Percentiles rank a stretch among this genome's conserved stretches.
phyloP scores from a whole-genome alignment of 805 yeast genomes.

The Helenozyma baotianmanensis region DNA sequence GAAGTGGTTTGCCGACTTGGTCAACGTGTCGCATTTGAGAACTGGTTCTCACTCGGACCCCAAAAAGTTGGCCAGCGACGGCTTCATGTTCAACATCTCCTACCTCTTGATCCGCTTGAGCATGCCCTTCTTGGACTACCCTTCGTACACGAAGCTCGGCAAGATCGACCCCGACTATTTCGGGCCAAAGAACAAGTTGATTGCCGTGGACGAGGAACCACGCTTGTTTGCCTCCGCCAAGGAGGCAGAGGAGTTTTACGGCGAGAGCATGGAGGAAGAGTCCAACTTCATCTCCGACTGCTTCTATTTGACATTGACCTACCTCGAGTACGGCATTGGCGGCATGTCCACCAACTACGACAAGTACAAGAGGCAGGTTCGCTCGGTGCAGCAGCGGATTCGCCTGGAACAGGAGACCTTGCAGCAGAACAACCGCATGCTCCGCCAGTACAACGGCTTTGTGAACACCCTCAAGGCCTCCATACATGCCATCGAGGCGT shows the following conservation, averaged over 20 bases:
- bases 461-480: conserved; percentile 32
- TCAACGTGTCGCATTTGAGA: conserved; percentile 83
- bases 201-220: conserved; percentile 77
- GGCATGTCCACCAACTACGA: conserved; percentile 60
- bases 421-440: conserved; percentile 7
- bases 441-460: conserved; percentile 38
- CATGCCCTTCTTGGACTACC: conserved; percentile 72
- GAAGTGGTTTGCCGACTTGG: conserved; percentile 63
- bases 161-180: conserved; percentile 75
- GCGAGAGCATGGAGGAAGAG: conserved; percentile 31
- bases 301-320: conserved; percentile 73
- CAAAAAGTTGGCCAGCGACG: conserved; percentile 65
- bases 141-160: conserved; percentile 60
- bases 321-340: conserved; percentile 83
- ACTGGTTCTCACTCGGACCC: conserved; percentile 79
- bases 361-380: conserved; percentile 47
- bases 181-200: conserved; percentile 41
- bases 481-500: conserved; percentile 57
- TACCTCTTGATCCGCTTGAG: conserved; percentile 65
- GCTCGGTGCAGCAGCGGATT: conserved; percentile 39
- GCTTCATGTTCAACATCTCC: conserved; percentile 75
- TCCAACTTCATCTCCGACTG: conserved; percentile 88
- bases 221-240: conserved; percentile 70
- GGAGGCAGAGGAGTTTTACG: conserved; percentile 60
- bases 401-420: conserved; percentile 4